Evolutionary conservation across 1,284 basidiomycete genomes (phyloP).

Genomic region (Irpex lacteus): DNA sequence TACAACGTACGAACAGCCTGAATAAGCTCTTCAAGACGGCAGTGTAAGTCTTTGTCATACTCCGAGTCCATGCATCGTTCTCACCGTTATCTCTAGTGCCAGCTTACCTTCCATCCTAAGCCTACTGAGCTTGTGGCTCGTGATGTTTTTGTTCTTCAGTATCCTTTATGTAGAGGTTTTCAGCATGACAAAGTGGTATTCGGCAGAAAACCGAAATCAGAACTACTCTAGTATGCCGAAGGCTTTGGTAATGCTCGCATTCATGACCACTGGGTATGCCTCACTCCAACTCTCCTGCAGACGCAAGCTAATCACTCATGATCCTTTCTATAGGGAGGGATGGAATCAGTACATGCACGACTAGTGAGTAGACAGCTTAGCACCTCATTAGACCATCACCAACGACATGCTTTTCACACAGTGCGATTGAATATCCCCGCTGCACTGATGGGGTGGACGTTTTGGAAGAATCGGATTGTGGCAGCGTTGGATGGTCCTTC

Average conservation of each 20-base stretch:
- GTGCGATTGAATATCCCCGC: slow-evolving; percentile 74
- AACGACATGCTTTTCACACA: slow-evolving; percentile 26
- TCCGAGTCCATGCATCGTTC: background rate
- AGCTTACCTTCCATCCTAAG: slow-evolving; percentile 88
- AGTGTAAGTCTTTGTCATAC: slow-evolving; percentile 54
- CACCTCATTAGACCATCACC: background rate
- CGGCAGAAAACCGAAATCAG: slow-evolving; percentile 65
- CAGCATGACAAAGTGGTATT: slow-evolving; percentile 86
- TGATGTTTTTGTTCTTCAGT: slow-evolving; percentile 90
- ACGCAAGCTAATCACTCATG: background rate
- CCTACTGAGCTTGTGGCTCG: slow-evolving; percentile 87
- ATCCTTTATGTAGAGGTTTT: slow-evolving; percentile 94
- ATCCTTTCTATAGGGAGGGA: slow-evolving; percentile 60
- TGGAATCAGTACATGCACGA: slow-evolving; percentile 98
- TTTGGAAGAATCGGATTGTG: slow-evolving; percentile 80
- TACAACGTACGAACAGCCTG: slow-evolving; percentile 85
- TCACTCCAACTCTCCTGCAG: slow-evolving; percentile 3
- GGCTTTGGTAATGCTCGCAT: slow-evolving; percentile 83
- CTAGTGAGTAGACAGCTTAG: slow-evolving; percentile 52
- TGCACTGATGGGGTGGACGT: slow-evolving; percentile 66
- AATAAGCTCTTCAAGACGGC: slow-evolving; percentile 98
- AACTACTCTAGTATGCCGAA: slow-evolving; percentile 86
- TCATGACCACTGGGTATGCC: slow-evolving; percentile 71
- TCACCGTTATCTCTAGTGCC: slow-evolving; percentile 47
- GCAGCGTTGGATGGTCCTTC: slow-evolving; percentile 84